Conservation (phyloP, 2,329 filamentous ascomycete species). For the Cytospora paraplurivora region DNA sequence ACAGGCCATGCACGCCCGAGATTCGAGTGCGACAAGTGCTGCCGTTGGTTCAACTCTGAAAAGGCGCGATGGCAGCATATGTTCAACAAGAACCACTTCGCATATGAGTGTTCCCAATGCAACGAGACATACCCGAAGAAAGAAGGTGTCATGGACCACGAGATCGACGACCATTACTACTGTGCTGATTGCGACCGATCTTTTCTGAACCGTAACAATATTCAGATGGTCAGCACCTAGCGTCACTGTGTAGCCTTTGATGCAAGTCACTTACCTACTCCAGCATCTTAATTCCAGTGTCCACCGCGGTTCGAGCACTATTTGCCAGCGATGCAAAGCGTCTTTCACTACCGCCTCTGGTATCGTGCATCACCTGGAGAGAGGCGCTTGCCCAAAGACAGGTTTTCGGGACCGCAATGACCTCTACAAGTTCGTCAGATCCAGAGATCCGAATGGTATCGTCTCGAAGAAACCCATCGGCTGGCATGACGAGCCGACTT, state of each 20-base stretch:
- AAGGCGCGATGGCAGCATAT: slow-evolving; percentile 19
- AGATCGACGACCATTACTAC: slow-evolving; percentile 17
- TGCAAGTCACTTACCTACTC: neutral
- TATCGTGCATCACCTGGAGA: slow-evolving; percentile 58
- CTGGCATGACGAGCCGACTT: slow-evolving; percentile 42
- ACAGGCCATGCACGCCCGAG: slow-evolving; percentile 11
- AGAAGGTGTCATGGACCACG: slow-evolving; percentile 1
- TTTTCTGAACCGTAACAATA: slow-evolving; percentile 29
- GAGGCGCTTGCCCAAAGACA: slow-evolving; percentile 52
- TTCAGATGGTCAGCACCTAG: slow-evolving; percentile 37
- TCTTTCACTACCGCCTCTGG: slow-evolving; percentile 54
- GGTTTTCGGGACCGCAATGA: slow-evolving; percentile 48
- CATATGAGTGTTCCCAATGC: slow-evolving; percentile 11
- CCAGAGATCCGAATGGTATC: slow-evolving; percentile 48
- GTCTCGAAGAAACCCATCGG: slow-evolving; percentile 56
- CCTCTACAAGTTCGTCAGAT: slow-evolving; percentile 49
- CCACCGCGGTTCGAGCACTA: slow-evolving; percentile 48
- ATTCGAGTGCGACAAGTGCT: slow-evolving; percentile 18
- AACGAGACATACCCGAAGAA: slow-evolving; percentile 10
- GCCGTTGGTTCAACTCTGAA: neutral
- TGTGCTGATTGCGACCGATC: slow-evolving; percentile 20
- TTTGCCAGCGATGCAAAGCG: slow-evolving; percentile 58
- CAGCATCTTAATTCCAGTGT: slow-evolving; percentile 58
- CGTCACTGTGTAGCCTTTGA: neutral
- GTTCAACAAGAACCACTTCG: slow-evolving; percentile 17